Evolutionary conservation across 257 asterid genomes (phyloP).

Genomic region (Penstemon barbatus): DNA sequence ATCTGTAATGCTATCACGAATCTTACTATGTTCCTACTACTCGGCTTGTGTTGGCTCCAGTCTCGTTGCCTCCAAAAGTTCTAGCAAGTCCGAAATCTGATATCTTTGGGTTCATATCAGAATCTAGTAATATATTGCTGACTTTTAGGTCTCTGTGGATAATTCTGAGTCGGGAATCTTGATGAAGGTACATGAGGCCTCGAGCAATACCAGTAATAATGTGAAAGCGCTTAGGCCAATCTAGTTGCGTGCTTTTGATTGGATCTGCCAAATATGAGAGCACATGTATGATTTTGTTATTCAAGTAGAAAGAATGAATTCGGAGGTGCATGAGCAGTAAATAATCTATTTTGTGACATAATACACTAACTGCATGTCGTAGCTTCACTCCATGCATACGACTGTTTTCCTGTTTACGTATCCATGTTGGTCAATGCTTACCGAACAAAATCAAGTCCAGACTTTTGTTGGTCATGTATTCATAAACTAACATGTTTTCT

Average conservation of each 20-base stretch:
- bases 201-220: slow-evolving; percentile 42
- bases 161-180: slow-evolving; percentile 40
- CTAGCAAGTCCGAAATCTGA: slow-evolving; percentile 43
- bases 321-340: not conserved
- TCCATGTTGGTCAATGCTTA: slow-evolving; percentile 7
- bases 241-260: slow-evolving; percentile 20
- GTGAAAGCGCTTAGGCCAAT: slow-evolving; percentile 39
- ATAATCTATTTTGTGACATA: too few species aligned
- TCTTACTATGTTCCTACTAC: slow-evolving; percentile 44
- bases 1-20: not conserved
- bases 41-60: slow-evolving; percentile 38
- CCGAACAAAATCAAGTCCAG: slow-evolving; percentile 42
- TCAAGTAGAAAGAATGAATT: not conserved
- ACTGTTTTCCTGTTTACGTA: too few species aligned
- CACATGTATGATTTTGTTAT: not conserved
- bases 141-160: slow-evolving; percentile 41
- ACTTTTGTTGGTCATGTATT: slow-evolving; percentile 43
- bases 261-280: slow-evolving; percentile 27
- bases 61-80: slow-evolving; percentile 39
- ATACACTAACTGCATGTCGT: too few species aligned
- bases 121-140: slow-evolving; percentile 38
- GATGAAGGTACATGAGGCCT: slow-evolving; percentile 42
- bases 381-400: too few species aligned
- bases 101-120: slow-evolving; percentile 42
- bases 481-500: slow-evolving; percentile 44